Percentiles rank a stretch among this genome's conserved stretches.
Evolutionary conservation across 2,329 filamentous ascomycete genomes (phyloP).

Genomic region (Stachybotrys echinatus): DNA sequence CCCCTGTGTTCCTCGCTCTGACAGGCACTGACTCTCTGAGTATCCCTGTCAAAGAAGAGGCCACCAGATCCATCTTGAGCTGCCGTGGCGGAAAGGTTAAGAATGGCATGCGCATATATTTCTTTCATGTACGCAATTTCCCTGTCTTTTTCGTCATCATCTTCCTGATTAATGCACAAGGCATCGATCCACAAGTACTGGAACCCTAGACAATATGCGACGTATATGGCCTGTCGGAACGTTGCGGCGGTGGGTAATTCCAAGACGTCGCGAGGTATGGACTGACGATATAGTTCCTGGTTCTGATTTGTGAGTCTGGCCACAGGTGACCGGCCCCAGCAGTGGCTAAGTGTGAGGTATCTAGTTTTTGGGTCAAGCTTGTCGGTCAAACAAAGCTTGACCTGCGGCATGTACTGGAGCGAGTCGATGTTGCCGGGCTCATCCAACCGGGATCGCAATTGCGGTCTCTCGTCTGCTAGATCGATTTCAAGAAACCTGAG

Average conservation of each 20-base stretch:
- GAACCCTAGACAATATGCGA: background rate
- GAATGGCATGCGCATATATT: background rate
- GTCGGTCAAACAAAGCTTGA: background rate
- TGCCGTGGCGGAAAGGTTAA: background rate
- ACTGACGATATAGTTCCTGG: background rate
- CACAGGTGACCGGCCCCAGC: background rate
- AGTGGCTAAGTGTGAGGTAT: background rate
- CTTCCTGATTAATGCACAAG: background rate
- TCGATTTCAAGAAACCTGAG: background rate
- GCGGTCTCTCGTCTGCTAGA: background rate
- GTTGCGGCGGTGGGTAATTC: background rate
- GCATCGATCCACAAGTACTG: background rate
- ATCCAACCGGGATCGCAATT: background rate
- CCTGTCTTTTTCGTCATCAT: background rate
- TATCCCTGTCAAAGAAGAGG: background rate
- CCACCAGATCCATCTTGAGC: background rate
- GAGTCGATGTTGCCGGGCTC: background rate
- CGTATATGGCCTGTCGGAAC: background rate
- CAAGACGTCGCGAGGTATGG: background rate
- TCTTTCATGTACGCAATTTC: background rate
- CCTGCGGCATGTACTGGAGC: background rate
- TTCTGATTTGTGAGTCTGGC: background rate
- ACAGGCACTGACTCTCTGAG: background rate
- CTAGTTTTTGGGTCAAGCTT: background rate
- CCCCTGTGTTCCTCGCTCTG: background rate